A percentile compares a stretch with the other conserved stretches of the same genome.
Evolutionary conservation across 108 stramenopile genomes (phyloP).

Genomic region (Epithemia pelagica): DNA sequence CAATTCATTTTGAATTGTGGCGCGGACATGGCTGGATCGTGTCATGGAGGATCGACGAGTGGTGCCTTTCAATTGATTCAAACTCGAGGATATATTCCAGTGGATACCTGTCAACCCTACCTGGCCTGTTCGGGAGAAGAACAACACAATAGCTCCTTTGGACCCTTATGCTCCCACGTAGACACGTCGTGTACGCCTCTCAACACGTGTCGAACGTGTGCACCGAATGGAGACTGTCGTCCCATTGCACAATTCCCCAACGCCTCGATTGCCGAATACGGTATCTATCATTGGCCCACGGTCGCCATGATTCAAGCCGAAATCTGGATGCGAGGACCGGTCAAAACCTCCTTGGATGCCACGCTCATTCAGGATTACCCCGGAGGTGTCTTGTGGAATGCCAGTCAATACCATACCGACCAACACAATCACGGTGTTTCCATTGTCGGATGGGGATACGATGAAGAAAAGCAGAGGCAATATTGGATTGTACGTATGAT

Average conservation of each 20-base stretch:
- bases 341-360: constrained; percentile 80
- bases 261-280: constrained; percentile 85
- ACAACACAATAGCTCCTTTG: constrained; percentile 17
- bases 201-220: constrained; percentile 79
- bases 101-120: constrained; percentile 73
- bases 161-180: constrained; percentile 75
- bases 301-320: constrained; percentile 47
- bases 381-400: constrained; percentile 75
- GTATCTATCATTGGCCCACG: constrained; percentile 19
- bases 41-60: constrained; percentile 56
- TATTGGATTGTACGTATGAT: constrained; percentile 5
- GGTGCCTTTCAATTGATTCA: constrained; percentile 21
- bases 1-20: constrained; percentile 69
- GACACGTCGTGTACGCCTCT: constrained; percentile 64
- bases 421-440: constrained; percentile 79
- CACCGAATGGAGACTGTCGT: constrained; percentile 42
- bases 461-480: constrained; percentile 24
- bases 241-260: constrained; percentile 76
- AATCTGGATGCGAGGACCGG: constrained; percentile 90
- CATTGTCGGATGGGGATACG: constrained; percentile 88
- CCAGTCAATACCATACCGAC: constrained; percentile 20
- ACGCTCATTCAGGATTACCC: constrained; percentile 57
- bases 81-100: constrained; percentile 14
- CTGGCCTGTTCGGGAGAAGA: constrained; percentile 71
- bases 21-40: constrained; percentile 45